Base-by-base conservation (phyloP, 306 rosid genomes). In the Cicer yamashitae region DNA sequence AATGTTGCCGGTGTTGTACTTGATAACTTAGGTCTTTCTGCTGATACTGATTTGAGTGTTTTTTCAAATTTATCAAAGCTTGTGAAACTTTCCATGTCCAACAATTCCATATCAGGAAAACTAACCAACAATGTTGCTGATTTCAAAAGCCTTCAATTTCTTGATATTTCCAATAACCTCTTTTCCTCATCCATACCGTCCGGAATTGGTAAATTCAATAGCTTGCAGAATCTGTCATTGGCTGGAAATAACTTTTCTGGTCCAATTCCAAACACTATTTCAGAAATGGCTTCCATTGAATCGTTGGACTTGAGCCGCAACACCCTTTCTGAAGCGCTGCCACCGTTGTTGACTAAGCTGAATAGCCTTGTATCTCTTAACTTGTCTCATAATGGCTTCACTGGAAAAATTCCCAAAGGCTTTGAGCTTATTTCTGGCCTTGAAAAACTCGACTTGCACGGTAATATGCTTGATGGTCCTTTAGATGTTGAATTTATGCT, bases 1-100 rank as follows among this genome's bases (percentile, higher is more conserved):
- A 96, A 84, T 77, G 98, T 96, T 79, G 98, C 98, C 37, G 99
- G 96, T 10, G 99, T 96, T 79, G 91, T 90, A 14, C 96, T 96
- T 75, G 94, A 96, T 71, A 86, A 86, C 79, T 77, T 85, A 66
- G 91, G 96, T 50, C 90, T 96, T 71, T 96, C 99, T 0, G 98
- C 97, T 9, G 96, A 88, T 30, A 80, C 82, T 11, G 94, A 96
- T 76, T 77, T 96, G 84, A 90, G 87, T 60, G 88, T 90, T 6
- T 92, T 96, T 62, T 77, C 88, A 0, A 96, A 90, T 64, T 98
- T 96, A 69, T 84, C 99, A 0, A 96, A 92, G 78, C 98, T 96
- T 66, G 88, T 85, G 25, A 92, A 74, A 58, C 89, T 96, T 68
- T 96, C 99, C 61, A 78, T 96, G 92, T 22, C 92, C 51, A 92